A percentile compares a stretch with the other conserved stretches of the same genome.
Conservation (phyloP, 306 rosid species). For the Quercus glauca region DNA sequence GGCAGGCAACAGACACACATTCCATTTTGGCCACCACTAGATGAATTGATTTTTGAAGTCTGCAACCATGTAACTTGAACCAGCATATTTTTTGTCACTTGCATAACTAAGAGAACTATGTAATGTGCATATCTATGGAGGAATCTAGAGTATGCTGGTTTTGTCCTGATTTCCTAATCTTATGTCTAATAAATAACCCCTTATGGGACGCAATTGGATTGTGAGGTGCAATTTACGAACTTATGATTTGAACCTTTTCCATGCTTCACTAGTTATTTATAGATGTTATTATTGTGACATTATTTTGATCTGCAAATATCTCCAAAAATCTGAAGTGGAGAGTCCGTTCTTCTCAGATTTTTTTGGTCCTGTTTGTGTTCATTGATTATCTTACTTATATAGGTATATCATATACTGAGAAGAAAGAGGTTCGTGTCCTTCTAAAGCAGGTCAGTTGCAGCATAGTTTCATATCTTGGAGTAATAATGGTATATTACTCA, state of each 20-base stretch:
- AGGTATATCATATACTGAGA: constrained; percentile 57
- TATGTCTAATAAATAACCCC: too few relatives aligned
- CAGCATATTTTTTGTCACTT: background rate
- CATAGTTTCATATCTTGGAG: background rate
- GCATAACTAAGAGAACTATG: background rate
- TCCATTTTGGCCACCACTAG: too few relatives aligned
- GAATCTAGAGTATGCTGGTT: background rate
- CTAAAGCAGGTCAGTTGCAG: constrained; percentile 46
- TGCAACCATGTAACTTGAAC: too few relatives aligned
- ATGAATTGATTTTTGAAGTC: too few relatives aligned
- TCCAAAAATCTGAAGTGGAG: background rate
- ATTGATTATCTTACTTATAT: constrained; percentile 9
- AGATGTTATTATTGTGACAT: too few relatives aligned
- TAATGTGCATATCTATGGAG: background rate
- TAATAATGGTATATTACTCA: background rate
- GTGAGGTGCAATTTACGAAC: too few relatives aligned
- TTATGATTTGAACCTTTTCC: too few relatives aligned
- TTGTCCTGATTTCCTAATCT: too few relatives aligned
- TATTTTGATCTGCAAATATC: background rate
- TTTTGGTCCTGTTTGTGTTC: background rate
- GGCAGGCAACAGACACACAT: too few relatives aligned
- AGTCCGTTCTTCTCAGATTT: background rate
- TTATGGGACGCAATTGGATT: too few relatives aligned
- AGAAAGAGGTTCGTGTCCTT: constrained; percentile 56
- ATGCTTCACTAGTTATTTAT: too few relatives aligned